Percentiles rank a stretch among this genome's conserved stretches.
These are phyloP conservation scores for Microcyclospora tardicrescens DNA, from an alignment of 2,329 filamentous ascomycete species.

Conservation along the genomic window DNA sequence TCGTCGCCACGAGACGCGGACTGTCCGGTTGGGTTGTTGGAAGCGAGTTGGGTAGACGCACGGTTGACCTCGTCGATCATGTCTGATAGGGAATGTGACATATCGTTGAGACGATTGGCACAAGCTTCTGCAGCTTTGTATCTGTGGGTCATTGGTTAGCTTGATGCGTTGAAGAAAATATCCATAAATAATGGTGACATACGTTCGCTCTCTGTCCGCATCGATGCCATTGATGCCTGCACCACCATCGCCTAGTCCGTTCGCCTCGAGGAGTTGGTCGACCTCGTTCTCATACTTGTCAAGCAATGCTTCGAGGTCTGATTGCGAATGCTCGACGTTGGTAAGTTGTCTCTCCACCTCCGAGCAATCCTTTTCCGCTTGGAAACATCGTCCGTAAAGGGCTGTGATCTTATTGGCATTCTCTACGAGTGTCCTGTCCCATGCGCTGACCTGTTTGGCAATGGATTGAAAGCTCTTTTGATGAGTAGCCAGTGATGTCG, in stretches of 20 bases:
- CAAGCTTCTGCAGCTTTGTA: slow-evolving; percentile 91
- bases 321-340: slow-evolving; percentile 82
- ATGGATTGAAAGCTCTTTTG: slow-evolving; percentile 93
- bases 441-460: slow-evolving; percentile 71
- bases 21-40: slow-evolving; percentile 70
- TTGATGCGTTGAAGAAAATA: background rate
- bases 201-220: slow-evolving; percentile 88
- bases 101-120: slow-evolving; percentile 79
- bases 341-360: slow-evolving; percentile 89
- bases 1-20: slow-evolving; percentile 11
- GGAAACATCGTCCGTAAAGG: slow-evolving; percentile 80
- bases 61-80: slow-evolving; percentile 99
- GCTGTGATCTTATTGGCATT: slow-evolving; percentile 93
- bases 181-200: slow-evolving; percentile 20
- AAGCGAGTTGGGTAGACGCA: slow-evolving; percentile 66
- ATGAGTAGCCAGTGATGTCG: slow-evolving; percentile 85
- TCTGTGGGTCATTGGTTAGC: slow-evolving; percentile 25
- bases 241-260: slow-evolving; percentile 40
- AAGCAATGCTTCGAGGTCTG: slow-evolving; percentile 76
- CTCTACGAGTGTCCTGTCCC: slow-evolving; percentile 85
- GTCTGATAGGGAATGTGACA: slow-evolving; percentile 80
- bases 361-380: slow-evolving; percentile 81
- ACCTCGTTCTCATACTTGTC: slow-evolving; percentile 87
- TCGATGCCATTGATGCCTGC: slow-evolving; percentile 77
- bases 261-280: slow-evolving; percentile 73